Evolutionary conservation across 73 alveolate species (phyloP).

Genomic region (Paramecium bursaria): DNA sequence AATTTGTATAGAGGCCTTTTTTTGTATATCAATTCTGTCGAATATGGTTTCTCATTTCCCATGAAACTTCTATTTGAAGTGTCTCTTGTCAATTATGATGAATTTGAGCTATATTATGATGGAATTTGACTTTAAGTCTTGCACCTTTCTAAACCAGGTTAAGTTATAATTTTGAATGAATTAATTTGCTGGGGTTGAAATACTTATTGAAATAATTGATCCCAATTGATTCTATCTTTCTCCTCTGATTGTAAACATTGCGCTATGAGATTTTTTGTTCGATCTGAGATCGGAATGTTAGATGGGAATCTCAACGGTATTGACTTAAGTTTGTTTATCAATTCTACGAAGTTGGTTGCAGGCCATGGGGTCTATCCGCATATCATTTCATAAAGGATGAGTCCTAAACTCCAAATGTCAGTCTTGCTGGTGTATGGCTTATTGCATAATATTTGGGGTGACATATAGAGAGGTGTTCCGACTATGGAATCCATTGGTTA

Average conservation of each 20-base stretch:
- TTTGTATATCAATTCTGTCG: no score
- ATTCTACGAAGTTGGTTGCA: constrained; percentile 66
- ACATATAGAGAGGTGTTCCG: constrained; percentile 88
- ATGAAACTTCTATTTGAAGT: no score
- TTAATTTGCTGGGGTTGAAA: no score
- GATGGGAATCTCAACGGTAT: constrained; percentile 50
- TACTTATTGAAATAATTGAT: constrained; percentile 26
- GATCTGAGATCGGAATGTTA: background rate
- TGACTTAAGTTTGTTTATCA: constrained; percentile 38
- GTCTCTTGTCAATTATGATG: no score
- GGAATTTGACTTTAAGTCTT: no score
- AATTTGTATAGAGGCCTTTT: no score
- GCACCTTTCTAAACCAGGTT: no score
- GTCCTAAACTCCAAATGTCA: constrained; percentile 87
- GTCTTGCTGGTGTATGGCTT: constrained; percentile 81
- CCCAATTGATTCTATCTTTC: constrained; percentile 31
- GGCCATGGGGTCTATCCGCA: constrained; percentile 83
- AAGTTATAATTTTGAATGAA: no score
- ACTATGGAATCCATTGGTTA: constrained; percentile 76
- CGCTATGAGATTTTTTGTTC: background rate
- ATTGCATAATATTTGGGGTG: constrained; percentile 83
- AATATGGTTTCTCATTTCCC: no score
- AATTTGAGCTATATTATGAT: no score
- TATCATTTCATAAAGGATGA: constrained; percentile 87
- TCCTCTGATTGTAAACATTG: constrained; percentile 43